Evolutionary conservation across 805 yeast genomes (phyloP), one percentile per base, ranked within the genome.

Genomic region (Kodamaea kakaduensis): DNA sequence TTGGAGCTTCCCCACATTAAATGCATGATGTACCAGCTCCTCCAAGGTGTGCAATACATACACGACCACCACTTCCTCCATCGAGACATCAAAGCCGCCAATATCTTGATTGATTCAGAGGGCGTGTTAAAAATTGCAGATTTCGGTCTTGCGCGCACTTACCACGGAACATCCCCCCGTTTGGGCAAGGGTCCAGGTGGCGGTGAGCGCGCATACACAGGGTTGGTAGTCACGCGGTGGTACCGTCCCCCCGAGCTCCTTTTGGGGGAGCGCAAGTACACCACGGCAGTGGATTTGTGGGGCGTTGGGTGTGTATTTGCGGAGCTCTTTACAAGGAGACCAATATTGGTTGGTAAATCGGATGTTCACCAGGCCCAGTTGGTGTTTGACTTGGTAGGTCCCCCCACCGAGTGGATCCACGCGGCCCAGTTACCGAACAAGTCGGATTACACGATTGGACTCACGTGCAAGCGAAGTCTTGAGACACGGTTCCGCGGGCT

Each of bases 231-330:
- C 24, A 93, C 98, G 0, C 64, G 98, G 45, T 93, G 98, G 98
- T 93, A 94, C 59, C 69, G 98, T 40, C 95, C 98, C 1, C 98
- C 97, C 0, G 98, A 90, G 56, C 68, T 93, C 13, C 70, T 93
- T 10, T 61, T 93, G 35, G 96, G 96, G 3, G 95, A 88, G 46
- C 71, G 83, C 47, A 67, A 73, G 40, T 90, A 90, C 56, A 88
- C 97, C 2, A 84, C 97, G 0, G 95, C 97, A 0, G 90, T 90
- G 9, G 99, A 93, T 59, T 74, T 93, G 62, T 93, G 99, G 99
- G 97, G 97, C 0, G 75, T 86, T 14, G 97, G 97, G 1, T 93
- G 98, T 61, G 90, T 93, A 0, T 81, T 93, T 53, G 98, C 87
- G 0, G 99, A 93, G 59, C 70, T 89, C 52, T 90, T 84, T 60